Conservation (phyloP, 306 rosid genomes). For the Vigna nakashimae region DNA sequence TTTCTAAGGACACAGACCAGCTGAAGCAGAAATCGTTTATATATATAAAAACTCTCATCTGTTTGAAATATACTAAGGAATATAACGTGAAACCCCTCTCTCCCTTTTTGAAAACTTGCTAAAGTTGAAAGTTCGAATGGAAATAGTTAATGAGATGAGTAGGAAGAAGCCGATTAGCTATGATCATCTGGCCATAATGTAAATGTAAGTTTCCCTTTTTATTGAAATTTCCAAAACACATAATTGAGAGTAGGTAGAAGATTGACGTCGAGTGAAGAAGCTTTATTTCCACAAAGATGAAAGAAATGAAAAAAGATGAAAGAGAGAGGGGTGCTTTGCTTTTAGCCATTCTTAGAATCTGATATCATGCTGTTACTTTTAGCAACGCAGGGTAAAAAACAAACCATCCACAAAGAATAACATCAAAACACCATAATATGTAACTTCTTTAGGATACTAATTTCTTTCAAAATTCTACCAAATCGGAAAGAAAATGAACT, state of each 20-base stretch:
- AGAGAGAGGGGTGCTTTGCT: constrained; percentile 36
- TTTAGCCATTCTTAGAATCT: constrained; percentile 44
- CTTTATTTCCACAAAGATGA: constrained; percentile 54
- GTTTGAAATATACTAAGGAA: constrained; percentile 27
- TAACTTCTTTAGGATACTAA: constrained; percentile 19
- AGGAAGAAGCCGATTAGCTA: background rate
- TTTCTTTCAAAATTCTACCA: background rate
- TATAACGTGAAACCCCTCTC: background rate
- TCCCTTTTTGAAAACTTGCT: background rate
- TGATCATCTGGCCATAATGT: constrained; percentile 21
- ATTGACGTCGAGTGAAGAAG: constrained; percentile 46
- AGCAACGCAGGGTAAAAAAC: constrained; percentile 32
- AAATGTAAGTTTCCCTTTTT: constrained; percentile 33
- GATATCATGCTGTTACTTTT: constrained; percentile 46
- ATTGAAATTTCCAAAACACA: constrained; percentile 47
- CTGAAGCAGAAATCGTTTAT: constrained; percentile 22
- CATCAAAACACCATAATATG: background rate
- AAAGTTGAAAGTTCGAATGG: constrained; percentile 27
- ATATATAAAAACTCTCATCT: constrained; percentile 12
- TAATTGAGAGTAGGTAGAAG: constrained; percentile 43
- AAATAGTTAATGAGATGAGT: constrained; percentile 32
- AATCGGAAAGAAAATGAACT: constrained; percentile 2
- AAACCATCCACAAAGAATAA: constrained; percentile 32
- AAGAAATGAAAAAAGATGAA: constrained; percentile 40
- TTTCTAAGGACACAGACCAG: constrained; percentile 10